phyloP scores from a whole-genome alignment of 2,329 filamentous ascomycete genomes.

The Penicillium nordicum region DNA sequence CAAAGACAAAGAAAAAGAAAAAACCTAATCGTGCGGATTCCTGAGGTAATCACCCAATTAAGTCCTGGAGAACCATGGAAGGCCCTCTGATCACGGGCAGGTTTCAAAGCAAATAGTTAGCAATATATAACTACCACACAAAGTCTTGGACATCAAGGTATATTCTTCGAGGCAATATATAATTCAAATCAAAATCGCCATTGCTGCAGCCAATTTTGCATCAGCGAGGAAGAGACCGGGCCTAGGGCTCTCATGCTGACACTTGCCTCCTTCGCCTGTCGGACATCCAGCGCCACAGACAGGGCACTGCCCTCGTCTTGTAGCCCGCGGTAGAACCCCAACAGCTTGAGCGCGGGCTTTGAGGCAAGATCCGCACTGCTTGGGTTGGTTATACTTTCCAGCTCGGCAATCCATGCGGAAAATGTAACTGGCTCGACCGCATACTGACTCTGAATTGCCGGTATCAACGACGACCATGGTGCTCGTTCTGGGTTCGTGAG shows the following conservation, averaged over 20 bases:
- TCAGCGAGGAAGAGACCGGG: slow-evolving; percentile 44
- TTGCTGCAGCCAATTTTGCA: slow-evolving; percentile 41
- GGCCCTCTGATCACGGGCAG: background rate
- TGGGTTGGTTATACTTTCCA: slow-evolving; percentile 43
- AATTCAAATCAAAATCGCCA: slow-evolving; percentile 17
- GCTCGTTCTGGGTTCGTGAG: slow-evolving; percentile 47
- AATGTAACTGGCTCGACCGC: slow-evolving; percentile 43
- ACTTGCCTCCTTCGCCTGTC: slow-evolving; percentile 42
- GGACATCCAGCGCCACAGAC: slow-evolving; percentile 44
- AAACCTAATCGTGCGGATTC: background rate
- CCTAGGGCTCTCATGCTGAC: slow-evolving; percentile 44
- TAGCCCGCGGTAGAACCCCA: slow-evolving; percentile 48
- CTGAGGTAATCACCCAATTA: background rate
- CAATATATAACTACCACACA: background rate
- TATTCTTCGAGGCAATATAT: background rate
- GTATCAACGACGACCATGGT: slow-evolving; percentile 44
- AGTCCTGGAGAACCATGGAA: background rate
- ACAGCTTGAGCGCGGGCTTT: slow-evolving; percentile 53
- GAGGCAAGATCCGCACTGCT: slow-evolving; percentile 38
- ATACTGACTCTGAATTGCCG: slow-evolving; percentile 45
- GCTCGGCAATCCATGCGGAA: slow-evolving; percentile 45
- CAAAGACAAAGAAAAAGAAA: background rate
- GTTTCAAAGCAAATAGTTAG: background rate
- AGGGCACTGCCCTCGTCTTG: slow-evolving; percentile 20
- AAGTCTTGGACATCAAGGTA: background rate